Percentiles rank a stretch among this genome's conserved stretches.
phyloP scores from a whole-genome alignment of 148 eudicot genomes.

The Diospyros lotus region DNA sequence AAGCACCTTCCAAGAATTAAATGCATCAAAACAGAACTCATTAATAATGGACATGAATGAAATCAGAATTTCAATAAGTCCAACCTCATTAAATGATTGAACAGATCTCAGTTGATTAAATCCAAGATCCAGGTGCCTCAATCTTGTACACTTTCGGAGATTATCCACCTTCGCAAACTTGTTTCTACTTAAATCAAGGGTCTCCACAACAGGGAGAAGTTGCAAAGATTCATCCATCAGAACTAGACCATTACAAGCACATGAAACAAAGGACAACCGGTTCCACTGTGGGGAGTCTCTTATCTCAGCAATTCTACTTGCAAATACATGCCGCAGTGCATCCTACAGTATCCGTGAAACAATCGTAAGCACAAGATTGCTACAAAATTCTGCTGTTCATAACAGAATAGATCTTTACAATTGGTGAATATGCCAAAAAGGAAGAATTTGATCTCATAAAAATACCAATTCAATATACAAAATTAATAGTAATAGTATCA shows the following conservation, averaged over 20 bases:
- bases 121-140: slow-evolving; percentile 88
- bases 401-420: background rate
- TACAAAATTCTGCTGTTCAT: background rate
- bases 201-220: slow-evolving; percentile 84
- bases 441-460: background rate
- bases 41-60: background rate
- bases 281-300: slow-evolving; percentile 89
- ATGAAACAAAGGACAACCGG: slow-evolving; percentile 78
- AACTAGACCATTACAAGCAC: slow-evolving; percentile 77
- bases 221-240: slow-evolving; percentile 95
- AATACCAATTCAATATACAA: background rate
- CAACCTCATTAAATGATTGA: slow-evolving; percentile 70
- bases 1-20: background rate
- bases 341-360: slow-evolving; percentile 41
- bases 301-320: slow-evolving; percentile 89
- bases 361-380: slow-evolving; percentile 5
- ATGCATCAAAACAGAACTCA: background rate
- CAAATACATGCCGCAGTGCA: slow-evolving; percentile 91
- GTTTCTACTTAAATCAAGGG: slow-evolving; percentile 92
- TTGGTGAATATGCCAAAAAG: background rate
- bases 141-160: slow-evolving; percentile 66
- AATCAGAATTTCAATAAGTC: slow-evolving; percentile 8
- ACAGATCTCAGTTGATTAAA: slow-evolving; percentile 84
- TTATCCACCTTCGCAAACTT: slow-evolving; percentile 89
- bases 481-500: background rate